These are phyloP conservation scores for Protomyces lactucae-debilis DNA, from an alignment of 1,139 yeast genomes.

Conservation along the genomic window DNA sequence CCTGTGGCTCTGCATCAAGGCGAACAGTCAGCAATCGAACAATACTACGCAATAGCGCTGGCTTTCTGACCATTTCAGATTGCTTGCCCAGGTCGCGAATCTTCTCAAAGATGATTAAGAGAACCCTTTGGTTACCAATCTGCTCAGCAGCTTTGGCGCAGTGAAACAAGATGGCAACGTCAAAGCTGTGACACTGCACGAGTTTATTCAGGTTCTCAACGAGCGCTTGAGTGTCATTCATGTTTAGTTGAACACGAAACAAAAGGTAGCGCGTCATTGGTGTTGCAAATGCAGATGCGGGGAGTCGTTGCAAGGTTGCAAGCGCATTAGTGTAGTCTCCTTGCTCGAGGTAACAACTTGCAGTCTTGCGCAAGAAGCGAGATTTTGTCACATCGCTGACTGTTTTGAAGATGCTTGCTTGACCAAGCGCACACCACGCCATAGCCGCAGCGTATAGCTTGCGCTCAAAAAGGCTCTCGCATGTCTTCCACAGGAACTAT, in stretches of 20 bases:
- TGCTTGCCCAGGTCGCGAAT: constrained; percentile 15
- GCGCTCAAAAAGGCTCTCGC: constrained; percentile 23
- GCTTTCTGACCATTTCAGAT: not conserved
- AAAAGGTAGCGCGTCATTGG: constrained; percentile 29
- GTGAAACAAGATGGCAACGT: constrained; percentile 22
- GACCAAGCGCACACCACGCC: constrained; percentile 29
- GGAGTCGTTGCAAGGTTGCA: constrained; percentile 10
- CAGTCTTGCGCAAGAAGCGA: constrained; percentile 27
- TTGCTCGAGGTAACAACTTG: constrained; percentile 27
- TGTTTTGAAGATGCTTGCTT: constrained; percentile 17
- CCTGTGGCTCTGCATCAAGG: constrained; percentile 10
- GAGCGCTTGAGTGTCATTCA: constrained; percentile 9
- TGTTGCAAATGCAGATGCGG: constrained; percentile 15
- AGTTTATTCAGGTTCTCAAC: constrained; percentile 18
- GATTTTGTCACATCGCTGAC: constrained; percentile 28
- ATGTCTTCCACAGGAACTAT: constrained; percentile 31
- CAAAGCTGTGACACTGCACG: constrained; percentile 5
- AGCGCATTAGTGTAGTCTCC: constrained; percentile 22
- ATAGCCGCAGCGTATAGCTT: constrained; percentile 23
- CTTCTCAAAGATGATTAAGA: constrained; percentile 24
- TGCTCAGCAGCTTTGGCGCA: constrained; percentile 32
- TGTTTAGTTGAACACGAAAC: constrained; percentile 24
- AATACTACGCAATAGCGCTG: constrained; percentile 28
- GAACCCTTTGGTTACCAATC: constrained; percentile 25
- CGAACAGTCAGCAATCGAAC: constrained; percentile 22